Evolutionary conservation across 768 basidiomycete genomes (phyloP).

Genomic region (Suillus clintonianus): DNA sequence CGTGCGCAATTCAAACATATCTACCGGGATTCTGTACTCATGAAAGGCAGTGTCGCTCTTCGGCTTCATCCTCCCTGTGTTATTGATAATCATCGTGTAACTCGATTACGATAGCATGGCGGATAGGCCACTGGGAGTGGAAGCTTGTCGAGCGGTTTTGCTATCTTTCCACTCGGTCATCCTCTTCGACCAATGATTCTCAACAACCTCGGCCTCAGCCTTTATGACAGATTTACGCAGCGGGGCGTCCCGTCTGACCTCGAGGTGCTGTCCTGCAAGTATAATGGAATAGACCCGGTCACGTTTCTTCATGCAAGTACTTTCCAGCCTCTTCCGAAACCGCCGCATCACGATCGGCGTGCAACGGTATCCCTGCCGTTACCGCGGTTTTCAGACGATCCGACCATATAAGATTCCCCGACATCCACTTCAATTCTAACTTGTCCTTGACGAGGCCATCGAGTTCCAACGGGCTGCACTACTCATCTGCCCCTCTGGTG

Average conservation of each 20-base stretch:
- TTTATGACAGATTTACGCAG: slow-evolving; percentile 10
- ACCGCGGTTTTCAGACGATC: slow-evolving; percentile 1
- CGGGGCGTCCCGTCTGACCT: slow-evolving; percentile 9
- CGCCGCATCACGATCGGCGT: slow-evolving; percentile 22
- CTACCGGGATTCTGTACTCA: no score
- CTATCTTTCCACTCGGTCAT: slow-evolving; percentile 7
- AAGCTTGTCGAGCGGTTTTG: slow-evolving; percentile 5
- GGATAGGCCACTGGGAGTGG: no score
- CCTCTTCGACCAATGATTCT: slow-evolving; percentile 7
- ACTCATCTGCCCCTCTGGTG: no score
- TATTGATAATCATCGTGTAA: no score
- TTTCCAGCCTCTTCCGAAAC: slow-evolving; percentile 7
- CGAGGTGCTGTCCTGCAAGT: slow-evolving; percentile 22
- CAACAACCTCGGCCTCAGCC: slow-evolving; percentile 10
- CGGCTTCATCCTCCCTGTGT: no score
- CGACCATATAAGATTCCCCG: slow-evolving; percentile 10
- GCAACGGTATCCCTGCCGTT: slow-evolving; percentile 18
- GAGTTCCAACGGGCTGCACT: no score
- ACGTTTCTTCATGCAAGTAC: slow-evolving; percentile 26
- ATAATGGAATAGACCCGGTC: slow-evolving; percentile 24
- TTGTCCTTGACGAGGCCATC: no score
- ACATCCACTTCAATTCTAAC: slow-evolving; percentile 3
- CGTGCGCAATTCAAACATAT: no score
- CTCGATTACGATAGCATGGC: no score
- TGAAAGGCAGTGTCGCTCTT: no score